phyloP scores from a whole-genome alignment of 768 basidiomycete genomes.

The Chalciporus piperatus region DNA sequence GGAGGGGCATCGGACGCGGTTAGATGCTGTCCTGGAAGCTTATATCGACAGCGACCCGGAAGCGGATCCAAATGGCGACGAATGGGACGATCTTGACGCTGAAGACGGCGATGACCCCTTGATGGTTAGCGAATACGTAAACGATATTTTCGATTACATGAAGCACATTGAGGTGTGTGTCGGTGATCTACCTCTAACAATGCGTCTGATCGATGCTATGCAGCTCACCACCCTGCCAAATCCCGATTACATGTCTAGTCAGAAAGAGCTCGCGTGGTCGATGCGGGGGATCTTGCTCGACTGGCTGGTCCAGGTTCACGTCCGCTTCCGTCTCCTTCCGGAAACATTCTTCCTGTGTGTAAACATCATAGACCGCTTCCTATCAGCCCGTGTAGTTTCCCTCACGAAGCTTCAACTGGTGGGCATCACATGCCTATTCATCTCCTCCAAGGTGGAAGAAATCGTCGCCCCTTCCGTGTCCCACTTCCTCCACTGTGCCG shows the following conservation, averaged over 20 bases:
- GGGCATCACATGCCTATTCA: slow-evolving; percentile 82
- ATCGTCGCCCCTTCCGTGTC: slow-evolving; percentile 81
- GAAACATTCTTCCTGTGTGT: slow-evolving; percentile 89
- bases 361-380: slow-evolving; percentile 82
- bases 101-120: slow-evolving; percentile 92
- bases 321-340: slow-evolving; percentile 78
- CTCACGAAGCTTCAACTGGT: slow-evolving; percentile 88
- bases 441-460: slow-evolving; percentile 92
- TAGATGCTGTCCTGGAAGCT: slow-evolving; percentile 42
- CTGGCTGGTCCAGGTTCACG: slow-evolving; percentile 92
- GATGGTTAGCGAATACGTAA: slow-evolving; percentile 97
- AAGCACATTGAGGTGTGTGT: slow-evolving; percentile 72
- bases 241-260: slow-evolving; percentile 79
- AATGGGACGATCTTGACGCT: slow-evolving; percentile 90
- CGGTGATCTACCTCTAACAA: background rate
- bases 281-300: slow-evolving; percentile 89
- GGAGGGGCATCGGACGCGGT: slow-evolving; percentile 32
- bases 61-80: slow-evolving; percentile 59
- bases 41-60: slow-evolving; percentile 49
- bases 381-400: slow-evolving; percentile 69
- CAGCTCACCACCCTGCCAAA: slow-evolving; percentile 80
- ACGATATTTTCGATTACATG: slow-evolving; percentile 91
- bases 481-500: slow-evolving; percentile 78
- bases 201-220: slow-evolving; percentile 4
- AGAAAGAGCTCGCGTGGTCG: slow-evolving; percentile 83